Evolutionary conservation across 2,329 filamentous ascomycete genomes (phyloP).

Genomic region (Ceratocystis lukuohia): DNA sequence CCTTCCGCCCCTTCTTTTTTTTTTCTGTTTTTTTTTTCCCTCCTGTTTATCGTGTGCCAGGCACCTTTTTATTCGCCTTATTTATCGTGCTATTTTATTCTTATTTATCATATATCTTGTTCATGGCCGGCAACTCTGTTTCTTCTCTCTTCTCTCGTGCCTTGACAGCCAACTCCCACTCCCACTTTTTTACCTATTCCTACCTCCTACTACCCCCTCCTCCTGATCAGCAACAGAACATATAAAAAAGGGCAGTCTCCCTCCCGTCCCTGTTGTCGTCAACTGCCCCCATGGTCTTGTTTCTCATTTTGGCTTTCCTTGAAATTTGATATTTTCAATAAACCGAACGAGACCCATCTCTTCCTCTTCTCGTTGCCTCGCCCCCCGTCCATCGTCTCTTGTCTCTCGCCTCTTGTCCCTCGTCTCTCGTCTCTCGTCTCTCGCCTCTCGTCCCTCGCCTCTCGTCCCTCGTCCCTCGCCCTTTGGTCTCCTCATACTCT

Average conservation of each 20-base stretch:
- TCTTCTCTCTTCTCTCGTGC: background rate
- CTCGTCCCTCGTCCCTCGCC: background rate
- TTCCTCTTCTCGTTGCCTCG: no score
- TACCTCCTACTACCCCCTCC: background rate
- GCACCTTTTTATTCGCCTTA: background rate
- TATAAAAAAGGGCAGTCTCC: background rate
- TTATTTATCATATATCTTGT: conserved; percentile 1
- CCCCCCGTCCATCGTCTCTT: no score
- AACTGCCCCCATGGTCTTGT: background rate
- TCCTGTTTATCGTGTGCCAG: background rate
- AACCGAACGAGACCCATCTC: no score
- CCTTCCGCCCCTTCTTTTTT: background rate
- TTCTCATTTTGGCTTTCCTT: background rate
- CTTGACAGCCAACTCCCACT: background rate
- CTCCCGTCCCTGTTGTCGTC: background rate
- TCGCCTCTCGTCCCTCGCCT: no score
- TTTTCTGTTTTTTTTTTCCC: background rate
- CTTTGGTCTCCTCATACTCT: background rate
- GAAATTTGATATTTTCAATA: no score
- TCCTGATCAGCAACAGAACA: background rate
- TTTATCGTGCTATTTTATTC: background rate
- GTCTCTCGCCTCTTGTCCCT: background rate
- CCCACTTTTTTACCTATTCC: background rate
- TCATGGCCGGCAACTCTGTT: background rate
- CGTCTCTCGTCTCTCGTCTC: fast-evolving